A percentile compares a stretch with the other conserved stretches of the same genome.
Conservation (phyloP, 2,329 filamentous ascomycete genomes). For the Fusarium secorum region DNA sequence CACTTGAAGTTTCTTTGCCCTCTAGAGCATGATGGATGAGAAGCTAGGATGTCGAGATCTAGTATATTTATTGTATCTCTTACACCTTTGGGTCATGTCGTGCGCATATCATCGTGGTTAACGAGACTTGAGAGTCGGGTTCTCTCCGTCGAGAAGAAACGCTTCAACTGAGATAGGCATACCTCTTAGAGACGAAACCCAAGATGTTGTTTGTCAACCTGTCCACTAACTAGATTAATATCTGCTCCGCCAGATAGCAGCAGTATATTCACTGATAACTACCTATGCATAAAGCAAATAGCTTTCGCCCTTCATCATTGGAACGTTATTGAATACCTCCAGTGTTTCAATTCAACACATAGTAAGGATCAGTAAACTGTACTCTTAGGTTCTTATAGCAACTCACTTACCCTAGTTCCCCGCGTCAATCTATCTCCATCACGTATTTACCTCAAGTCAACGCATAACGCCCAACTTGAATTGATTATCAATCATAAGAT, state of each 20-base stretch:
- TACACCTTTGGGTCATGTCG: accelerated
- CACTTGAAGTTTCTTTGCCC: not conserved
- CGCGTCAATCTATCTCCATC: not conserved
- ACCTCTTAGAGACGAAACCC: not conserved
- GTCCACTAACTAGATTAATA: not conserved
- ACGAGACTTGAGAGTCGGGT: not conserved
- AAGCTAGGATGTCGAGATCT: not conserved
- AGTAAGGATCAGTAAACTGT: not conserved
- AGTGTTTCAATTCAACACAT: not conserved
- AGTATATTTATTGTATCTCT: no score
- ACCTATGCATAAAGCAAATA: not conserved
- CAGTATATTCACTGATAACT: not conserved
- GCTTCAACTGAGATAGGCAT: not conserved
- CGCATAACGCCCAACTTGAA: not conserved
- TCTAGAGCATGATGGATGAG: not conserved
- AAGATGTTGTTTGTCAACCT: not conserved
- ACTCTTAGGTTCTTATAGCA: not conserved
- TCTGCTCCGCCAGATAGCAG: not conserved
- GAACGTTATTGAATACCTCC: not conserved
- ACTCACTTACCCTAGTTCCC: slow-evolving; percentile 3
- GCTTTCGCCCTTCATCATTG: not conserved
- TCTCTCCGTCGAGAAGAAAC: not conserved
- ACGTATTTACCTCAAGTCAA: not conserved
- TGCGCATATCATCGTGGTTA: not conserved
- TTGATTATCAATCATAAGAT: not conserved